phyloP scores from a whole-genome alignment of 2,329 filamentous ascomycete species.

The Fusarium torulosum region DNA sequence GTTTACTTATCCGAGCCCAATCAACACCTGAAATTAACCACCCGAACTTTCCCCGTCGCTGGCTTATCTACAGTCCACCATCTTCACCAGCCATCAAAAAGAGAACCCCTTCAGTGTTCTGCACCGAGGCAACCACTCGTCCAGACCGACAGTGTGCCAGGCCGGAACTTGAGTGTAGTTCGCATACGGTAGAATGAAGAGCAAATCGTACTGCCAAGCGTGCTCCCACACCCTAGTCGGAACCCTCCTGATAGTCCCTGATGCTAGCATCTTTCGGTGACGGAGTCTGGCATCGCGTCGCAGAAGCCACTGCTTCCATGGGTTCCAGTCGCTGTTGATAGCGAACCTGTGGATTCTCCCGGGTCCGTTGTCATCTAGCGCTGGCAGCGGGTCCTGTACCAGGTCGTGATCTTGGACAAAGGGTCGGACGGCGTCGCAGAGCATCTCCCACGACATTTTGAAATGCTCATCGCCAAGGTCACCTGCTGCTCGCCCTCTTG shows the following conservation, averaged over 20 bases:
- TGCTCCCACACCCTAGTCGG: neutral
- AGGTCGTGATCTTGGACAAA: neutral
- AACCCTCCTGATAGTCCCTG: neutral
- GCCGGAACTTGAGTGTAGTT: neutral
- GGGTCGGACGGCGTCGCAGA: conserved; percentile 7
- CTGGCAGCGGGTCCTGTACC: neutral
- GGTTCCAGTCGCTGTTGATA: neutral
- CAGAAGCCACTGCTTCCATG: conserved; percentile 7
- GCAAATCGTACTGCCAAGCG: neutral
- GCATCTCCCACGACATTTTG: conserved; percentile 7
- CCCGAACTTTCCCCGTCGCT: neutral
- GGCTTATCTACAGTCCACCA: neutral
- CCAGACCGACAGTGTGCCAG: conserved; percentile 4
- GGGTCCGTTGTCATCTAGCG: neutral
- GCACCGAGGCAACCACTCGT: conserved; percentile 4
- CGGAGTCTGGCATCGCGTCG: neutral
- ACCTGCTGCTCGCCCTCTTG: neutral
- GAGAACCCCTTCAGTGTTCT: neutral
- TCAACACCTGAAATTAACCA: neutral
- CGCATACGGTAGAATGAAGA: neutral
- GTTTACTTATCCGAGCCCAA: neutral
- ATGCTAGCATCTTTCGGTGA: neutral
- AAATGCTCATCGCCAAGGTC: neutral
- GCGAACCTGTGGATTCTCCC: conserved; percentile 15
- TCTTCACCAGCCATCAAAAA: neutral